These are phyloP conservation scores for Plasmodium billcollinsi DNA, from an alignment of 169 alveolate genomes.

Conservation along the genomic window DNA sequence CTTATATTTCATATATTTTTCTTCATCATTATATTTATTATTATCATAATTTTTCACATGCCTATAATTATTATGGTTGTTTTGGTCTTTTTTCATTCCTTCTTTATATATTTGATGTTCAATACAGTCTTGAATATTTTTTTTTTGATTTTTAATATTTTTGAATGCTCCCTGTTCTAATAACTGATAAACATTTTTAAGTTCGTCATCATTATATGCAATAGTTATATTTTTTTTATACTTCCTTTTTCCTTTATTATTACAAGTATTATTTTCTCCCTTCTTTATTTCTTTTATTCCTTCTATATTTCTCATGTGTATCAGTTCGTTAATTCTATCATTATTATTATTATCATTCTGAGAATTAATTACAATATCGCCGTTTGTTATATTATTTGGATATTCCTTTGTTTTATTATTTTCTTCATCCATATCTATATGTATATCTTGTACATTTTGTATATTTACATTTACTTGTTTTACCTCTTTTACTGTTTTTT, in stretches of 20 bases:
- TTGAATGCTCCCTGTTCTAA: slow-evolving; percentile 10
- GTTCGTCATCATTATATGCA: slow-evolving; percentile 1
- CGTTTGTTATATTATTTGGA: background rate
- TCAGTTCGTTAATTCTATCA: too few relatives aligned
- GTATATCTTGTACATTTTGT: background rate
- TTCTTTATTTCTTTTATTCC: background rate
- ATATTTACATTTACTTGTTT: background rate
- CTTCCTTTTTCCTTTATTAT: slow-evolving; percentile 16
- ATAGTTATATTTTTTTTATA: background rate
- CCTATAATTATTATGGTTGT: background rate
- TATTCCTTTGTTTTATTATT: background rate
- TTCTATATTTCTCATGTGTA: background rate
- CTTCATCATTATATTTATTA: slow-evolving; percentile 7
- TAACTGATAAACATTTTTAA: background rate
- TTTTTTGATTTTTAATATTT: slow-evolving; percentile 6
- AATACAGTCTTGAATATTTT: background rate
- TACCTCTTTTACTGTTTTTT: slow-evolving; percentile 1
- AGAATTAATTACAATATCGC: too few relatives aligned
- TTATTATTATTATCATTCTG: too few relatives aligned
- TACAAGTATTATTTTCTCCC: background rate
- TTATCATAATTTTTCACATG: slow-evolving; percentile 1
- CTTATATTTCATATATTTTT: slow-evolving; percentile 1
- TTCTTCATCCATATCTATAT: background rate
- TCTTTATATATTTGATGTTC: background rate
- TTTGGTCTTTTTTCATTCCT: background rate